Base-by-base conservation (phyloP, 2,329 filamentous ascomycete species). In the Parafenestella ontariensis region DNA sequence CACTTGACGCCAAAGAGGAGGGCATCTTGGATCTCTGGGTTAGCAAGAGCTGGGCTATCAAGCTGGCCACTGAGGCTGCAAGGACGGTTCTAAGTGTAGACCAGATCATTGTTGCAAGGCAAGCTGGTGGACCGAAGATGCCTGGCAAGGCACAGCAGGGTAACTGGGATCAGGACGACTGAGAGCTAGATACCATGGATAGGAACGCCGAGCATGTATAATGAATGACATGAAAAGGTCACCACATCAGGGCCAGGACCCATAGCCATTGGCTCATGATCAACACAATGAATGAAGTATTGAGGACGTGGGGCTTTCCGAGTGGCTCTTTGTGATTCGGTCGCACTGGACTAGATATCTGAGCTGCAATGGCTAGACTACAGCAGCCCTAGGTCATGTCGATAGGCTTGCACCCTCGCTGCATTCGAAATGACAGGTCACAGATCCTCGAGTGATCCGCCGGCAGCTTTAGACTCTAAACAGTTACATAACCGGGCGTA, bases 41-140 rank as follows among this genome's bases (percentile, higher is more conserved):
- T 57, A 88, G 90, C 63, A 99, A 99, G 85, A 89, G 88, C 73
- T 98, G 93, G 94, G 95, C 95, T 42, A 96, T 99, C 78, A 95
- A 95, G 81, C 84, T 99, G 62, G 96, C 95, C 33, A 97, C 94
- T 21, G 95, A 99, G 79, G 89, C 95, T 36, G 94, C 92, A 48
- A 86, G 95, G 70, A 99, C 95, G 43, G 90, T 99, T 26, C 82
- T 99, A 62, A 96, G 92, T 43, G 95, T 99, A 34, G 95, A 99
- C 78, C 96, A 99, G 81, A 99, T 99, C 73, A 99, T 99, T 74
- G 95, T 99, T 53, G 93, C 96, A 60, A 88, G 94, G 80, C 95
- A 98, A 81, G 95, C 96, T 43, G 95, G 95, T 73, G 95, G 95
- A 33, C 95, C 96, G 20, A 99, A 99, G 85, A 94, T 94, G 52